Base-by-base conservation (phyloP, 257 asterid species). In the Penstemon barbatus region DNA sequence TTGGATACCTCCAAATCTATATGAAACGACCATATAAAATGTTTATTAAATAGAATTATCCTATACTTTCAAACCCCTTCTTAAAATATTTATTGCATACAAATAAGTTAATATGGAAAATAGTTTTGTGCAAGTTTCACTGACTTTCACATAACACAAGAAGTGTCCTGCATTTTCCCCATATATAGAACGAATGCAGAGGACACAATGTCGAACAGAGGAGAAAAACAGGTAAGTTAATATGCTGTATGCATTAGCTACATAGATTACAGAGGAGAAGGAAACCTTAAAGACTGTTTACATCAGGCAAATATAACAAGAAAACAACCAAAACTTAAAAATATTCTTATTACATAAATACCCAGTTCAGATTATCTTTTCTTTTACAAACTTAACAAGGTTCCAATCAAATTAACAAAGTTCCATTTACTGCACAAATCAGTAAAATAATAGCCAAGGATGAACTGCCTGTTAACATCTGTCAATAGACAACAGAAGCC, bases 361-460 rank as follows among this genome's bases (percentile, higher is more conserved):
- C 9, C 25, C 54, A 15, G 8, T 53, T 45, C 65, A 50, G 51
- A 41, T 61, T 61, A 38, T 41, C 63, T 8, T 69, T 73, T 52
- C 52, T 42, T 66, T 58, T 76, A 62, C 58, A 72, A 76, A 36
- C 57, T 38, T 38, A 58, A 48, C 46, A 50, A 46, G 37, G 5
- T 33, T 41, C 45, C 33, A 11, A 5, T 11, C 68, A 57, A 73
- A 46, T 8, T 13, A 73, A 57, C 50, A 45, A 57, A 58, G 57
- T 13, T 7, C 5, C 11, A 15, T 69, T 25, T 60, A 72, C 72
- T 33, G 57, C 70, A 53, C 66, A 51, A 79, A 70, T 69, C 63
- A 75, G 83, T 76, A 71, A 49, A 25, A 68, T 74, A 63, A 68
- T 89, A 87, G 96, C 95, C 97, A 90, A 86, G 97, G 95, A 90